Base-by-base conservation (phyloP, 257 asterid genomes). In the Dorcoceras hygrometricum region DNA sequence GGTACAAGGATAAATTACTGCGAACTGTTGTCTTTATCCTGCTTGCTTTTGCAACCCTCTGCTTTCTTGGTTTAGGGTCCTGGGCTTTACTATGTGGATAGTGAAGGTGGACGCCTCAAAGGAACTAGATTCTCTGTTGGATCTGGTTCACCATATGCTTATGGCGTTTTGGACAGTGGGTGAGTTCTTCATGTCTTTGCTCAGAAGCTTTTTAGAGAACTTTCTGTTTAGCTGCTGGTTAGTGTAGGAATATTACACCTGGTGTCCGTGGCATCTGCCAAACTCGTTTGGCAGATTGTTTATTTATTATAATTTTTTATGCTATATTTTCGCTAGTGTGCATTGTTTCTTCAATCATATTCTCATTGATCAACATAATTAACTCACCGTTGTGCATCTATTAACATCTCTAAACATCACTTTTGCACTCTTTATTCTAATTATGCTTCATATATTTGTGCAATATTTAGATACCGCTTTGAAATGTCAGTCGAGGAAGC, bases 101-200 rank as follows among this genome's bases (percentile, higher is more conserved):
- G 97, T 71, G 99, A 93, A 73, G 99, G 99, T 34, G 99, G 97
- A 39, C 79, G 97, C 69, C 95, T 93, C 29, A 93, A 93, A 80
- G 99, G 99, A 83, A 84, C 77, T 63, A 80, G 87, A 76, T 90
- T 90, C 82, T 94, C 99, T 3, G 99, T 94, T 65, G 99, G 99
- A 36, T 93, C 99, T 76, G 99, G 99, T 77, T 90, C 97, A 27
- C 97, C 97, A 8, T 93, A 90, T 79, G 99, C 97, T 57, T 93
- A 90, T 77, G 97, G 97, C 75, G 92, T 88, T 76, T 70, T 93
- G 73, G 99, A 90, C 76, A 86, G 88, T 48, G 96, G 97, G 99
- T 93, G 27, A 8, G 89, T 83, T 76, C 8, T 57, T 39, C 67
- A 57, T 66, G 18, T 56, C 23, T 57, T 32, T 34, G 50, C 12